These are phyloP conservation scores for Cercophora scortea DNA, from an alignment of 495 filamentous ascomycete genomes.

Conservation along the genomic window DNA sequence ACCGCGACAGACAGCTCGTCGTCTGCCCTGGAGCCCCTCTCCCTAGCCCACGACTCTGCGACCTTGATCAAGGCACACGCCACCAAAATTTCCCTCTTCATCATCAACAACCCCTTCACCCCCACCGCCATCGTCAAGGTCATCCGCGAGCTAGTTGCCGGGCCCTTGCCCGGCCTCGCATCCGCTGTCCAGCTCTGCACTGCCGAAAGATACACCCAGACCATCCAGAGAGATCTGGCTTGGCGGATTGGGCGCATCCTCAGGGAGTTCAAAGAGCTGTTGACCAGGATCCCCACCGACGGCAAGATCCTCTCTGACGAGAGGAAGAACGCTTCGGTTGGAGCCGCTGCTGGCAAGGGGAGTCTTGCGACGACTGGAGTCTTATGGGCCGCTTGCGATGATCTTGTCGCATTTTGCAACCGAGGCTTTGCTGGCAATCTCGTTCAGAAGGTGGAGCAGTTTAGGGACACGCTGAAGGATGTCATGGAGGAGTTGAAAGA, in stretches of 20 bases:
- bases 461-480: constrained; percentile 66
- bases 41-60: constrained; percentile 56
- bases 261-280: constrained; percentile 34
- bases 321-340: constrained; percentile 33
- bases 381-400: constrained; percentile 69
- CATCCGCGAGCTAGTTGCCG: constrained; percentile 55
- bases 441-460: constrained; percentile 54
- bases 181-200: constrained; percentile 58
- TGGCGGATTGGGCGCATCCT: constrained; percentile 38
- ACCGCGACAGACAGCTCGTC: not conserved
- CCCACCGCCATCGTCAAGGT: constrained; percentile 62
- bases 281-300: constrained; percentile 37
- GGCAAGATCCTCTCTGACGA: constrained; percentile 34
- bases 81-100: constrained; percentile 77
- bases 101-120: constrained; percentile 79
- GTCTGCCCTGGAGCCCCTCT: constrained; percentile 33
- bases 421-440: constrained; percentile 59
- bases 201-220: constrained; percentile 46
- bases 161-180: constrained; percentile 62
- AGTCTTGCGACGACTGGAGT: constrained; percentile 52
- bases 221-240: constrained; percentile 49
- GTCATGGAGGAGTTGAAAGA: constrained; percentile 76
- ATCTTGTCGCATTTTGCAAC: constrained; percentile 49
- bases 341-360: constrained; percentile 34
- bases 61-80: constrained; percentile 67